Evolutionary conservation across 2,329 filamentous ascomycete species (phyloP).

Genomic region (Curvularia verruculosa): DNA sequence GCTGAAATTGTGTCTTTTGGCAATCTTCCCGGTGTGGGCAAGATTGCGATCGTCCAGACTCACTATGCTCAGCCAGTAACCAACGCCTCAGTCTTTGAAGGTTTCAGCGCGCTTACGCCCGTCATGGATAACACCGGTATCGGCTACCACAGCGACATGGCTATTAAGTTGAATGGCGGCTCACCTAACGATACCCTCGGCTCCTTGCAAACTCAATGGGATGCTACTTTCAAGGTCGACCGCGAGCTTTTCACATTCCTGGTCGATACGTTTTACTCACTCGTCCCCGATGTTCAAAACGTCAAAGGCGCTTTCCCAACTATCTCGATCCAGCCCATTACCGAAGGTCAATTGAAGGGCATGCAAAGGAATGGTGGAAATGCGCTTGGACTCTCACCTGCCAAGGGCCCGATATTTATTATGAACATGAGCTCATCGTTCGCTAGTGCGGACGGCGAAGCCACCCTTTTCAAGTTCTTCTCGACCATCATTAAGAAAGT

Average conservation of each 20-base stretch:
- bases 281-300: conserved; percentile 16
- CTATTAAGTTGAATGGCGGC: conserved; percentile 29
- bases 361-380: conserved; percentile 41
- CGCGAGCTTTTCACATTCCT: conserved; percentile 29
- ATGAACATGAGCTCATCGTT: conserved; percentile 31
- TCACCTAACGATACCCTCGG: conserved; percentile 20
- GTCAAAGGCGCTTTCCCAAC: conserved; percentile 25
- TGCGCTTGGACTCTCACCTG: conserved; percentile 33
- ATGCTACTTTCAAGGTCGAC: conserved; percentile 35
- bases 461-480: conserved; percentile 23
- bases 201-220: conserved; percentile 37
- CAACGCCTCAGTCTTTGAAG: conserved; percentile 34
- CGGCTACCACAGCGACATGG: conserved; percentile 28
- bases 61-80: conserved; percentile 29
- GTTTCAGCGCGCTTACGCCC: conserved; percentile 32
- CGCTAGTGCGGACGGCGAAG: conserved; percentile 25
- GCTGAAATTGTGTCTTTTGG: conserved; percentile 29
- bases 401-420: conserved; percentile 27
- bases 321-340: conserved; percentile 34
- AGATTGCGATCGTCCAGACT: conserved; percentile 32
- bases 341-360: conserved; percentile 23
- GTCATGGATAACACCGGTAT: conserved; percentile 30
- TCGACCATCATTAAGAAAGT: conserved; percentile 26
- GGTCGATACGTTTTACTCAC: conserved; percentile 26
- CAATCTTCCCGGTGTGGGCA: conserved; percentile 17